These are phyloP conservation scores for Brettanomyces naardenensis DNA, from an alignment of 805 yeast species.

Conservation along the genomic window DNA sequence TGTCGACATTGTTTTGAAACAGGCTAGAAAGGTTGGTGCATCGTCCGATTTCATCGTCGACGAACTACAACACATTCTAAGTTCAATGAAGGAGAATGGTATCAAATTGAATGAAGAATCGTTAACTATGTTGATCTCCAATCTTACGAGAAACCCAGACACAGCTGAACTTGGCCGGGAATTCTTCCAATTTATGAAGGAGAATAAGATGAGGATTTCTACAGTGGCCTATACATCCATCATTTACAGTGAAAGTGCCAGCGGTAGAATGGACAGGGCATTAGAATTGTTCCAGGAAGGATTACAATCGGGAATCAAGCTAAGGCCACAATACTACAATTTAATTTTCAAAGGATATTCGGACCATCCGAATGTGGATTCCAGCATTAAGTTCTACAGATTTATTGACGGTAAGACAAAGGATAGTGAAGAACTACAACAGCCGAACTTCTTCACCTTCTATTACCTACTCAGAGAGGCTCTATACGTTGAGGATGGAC, in stretches of 20 bases:
- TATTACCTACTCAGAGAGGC: constrained; percentile 38
- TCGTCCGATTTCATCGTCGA: constrained; percentile 28
- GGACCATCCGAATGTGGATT: constrained; percentile 21
- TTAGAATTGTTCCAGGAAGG: constrained; percentile 31
- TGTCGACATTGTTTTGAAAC: constrained; percentile 46
- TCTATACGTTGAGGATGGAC: constrained; percentile 23
- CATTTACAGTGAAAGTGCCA: constrained; percentile 37
- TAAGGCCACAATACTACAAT: constrained; percentile 34
- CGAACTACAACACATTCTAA: constrained; percentile 19
- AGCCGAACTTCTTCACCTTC: constrained; percentile 44
- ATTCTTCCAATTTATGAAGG: constrained; percentile 35
- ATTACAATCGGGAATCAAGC: constrained; percentile 25
- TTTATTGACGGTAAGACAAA: constrained; percentile 22
- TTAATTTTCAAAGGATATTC: constrained; percentile 43
- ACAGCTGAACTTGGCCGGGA: constrained; percentile 44
- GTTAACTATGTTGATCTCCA: constrained; percentile 44
- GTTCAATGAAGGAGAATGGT: constrained; percentile 31
- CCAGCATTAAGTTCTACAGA: constrained; percentile 34
- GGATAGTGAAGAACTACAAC: constrained; percentile 10
- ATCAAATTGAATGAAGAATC: constrained; percentile 36
- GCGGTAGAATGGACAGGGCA: constrained; percentile 36
- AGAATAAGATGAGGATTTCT: constrained; percentile 24
- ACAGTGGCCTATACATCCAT: constrained; percentile 36
- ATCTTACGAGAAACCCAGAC: constrained; percentile 39
- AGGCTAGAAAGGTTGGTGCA: constrained; percentile 34